Evolutionary conservation across 768 basidiomycete species (phyloP).

Genomic region (Pisolithus albus): DNA sequence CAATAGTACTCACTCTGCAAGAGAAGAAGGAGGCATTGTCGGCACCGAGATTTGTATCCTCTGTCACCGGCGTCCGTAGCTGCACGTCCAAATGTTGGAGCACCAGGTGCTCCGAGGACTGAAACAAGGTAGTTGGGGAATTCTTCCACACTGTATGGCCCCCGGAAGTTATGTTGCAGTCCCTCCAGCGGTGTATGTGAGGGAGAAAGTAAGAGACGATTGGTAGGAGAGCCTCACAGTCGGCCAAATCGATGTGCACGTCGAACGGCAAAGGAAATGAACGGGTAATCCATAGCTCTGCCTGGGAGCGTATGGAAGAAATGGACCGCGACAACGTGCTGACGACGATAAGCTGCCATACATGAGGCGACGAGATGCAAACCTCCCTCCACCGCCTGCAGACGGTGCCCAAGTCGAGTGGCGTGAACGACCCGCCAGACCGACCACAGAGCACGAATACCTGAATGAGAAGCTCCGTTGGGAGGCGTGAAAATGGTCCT

Average conservation of each 20-base stretch:
- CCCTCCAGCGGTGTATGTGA: constrained; percentile 51
- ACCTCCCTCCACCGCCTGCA: constrained; percentile 55
- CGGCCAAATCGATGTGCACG: constrained; percentile 42
- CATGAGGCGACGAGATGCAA: constrained; percentile 43
- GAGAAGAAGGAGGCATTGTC: constrained; percentile 22
- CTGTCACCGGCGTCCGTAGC: constrained; percentile 19
- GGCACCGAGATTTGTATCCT: constrained; percentile 4
- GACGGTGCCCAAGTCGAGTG: constrained; percentile 45
- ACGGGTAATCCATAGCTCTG: constrained; percentile 45
- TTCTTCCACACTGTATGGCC: constrained; percentile 21
- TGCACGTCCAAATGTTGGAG: constrained; percentile 26
- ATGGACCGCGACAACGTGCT: constrained; percentile 34
- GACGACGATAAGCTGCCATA: constrained; percentile 57
- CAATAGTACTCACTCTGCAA: constrained; percentile 30
- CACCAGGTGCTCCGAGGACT: constrained; percentile 11
- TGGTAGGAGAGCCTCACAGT: constrained; percentile 49
- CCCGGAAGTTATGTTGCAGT: constrained; percentile 40
- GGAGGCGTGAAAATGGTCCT: constrained; percentile 31
- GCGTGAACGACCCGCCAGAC: constrained; percentile 38
- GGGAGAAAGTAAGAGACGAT: constrained; percentile 58
- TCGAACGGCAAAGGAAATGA: constrained; percentile 51
- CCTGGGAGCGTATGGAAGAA: constrained; percentile 39
- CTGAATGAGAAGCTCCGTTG: constrained; percentile 56
- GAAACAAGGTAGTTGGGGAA: constrained; percentile 18
- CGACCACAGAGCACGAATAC: constrained; percentile 45